Base-by-base conservation (phyloP, 208 protist species). In the Endotrypanum monterogeii region DNA sequence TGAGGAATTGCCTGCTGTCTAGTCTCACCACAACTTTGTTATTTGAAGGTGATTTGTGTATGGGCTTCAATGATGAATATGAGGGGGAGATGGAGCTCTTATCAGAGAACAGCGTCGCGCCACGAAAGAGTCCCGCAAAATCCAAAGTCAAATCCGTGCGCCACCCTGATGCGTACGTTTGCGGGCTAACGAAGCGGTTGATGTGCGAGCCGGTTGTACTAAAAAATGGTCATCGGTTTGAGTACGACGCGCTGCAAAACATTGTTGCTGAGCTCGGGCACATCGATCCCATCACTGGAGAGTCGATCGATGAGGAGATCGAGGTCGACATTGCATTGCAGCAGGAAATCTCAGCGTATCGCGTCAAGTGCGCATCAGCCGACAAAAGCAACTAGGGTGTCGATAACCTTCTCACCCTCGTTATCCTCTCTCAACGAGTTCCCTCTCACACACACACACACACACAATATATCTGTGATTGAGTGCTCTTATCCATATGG, bases 181-280 rank as follows among this genome's bases (percentile, higher is more conserved):
- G 93, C 66, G 79, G 90, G 67, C 75, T 97, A 79, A 95, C 90
- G 23, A 87, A 88, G 4, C 94, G 94, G 85, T 71, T 97, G n/a
- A 95, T 97, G 93, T 82, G 85, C 57, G 90, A 97, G 73, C 93
- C 93, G 1, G 93, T 97, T n/a, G 76, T 88, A 66, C 80, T 97
- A 57, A 73, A 73, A 37, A 94, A 85, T 52, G 93, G 93, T 14
- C 83, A 94, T 67, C 89, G 76, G 35, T 97, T 91, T 71, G 93
- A 97, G 79, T 84, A 87, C 41, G 89, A 95, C 50, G 93, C 84
- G 48, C 78, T 97, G 48, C 82, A 92, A 69, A 79, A 89, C 55
- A 87, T 95, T 12, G 80, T 95, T n/a, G 76, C 84, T 60, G 75
- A 87, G 58, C 84, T 97, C n/a, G 93, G 93, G 4, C 93, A 97